These are phyloP conservation scores for Tylopilus sp. DNA, from an alignment of 1,284 basidiomycete genomes.

Conservation along the genomic window DNA sequence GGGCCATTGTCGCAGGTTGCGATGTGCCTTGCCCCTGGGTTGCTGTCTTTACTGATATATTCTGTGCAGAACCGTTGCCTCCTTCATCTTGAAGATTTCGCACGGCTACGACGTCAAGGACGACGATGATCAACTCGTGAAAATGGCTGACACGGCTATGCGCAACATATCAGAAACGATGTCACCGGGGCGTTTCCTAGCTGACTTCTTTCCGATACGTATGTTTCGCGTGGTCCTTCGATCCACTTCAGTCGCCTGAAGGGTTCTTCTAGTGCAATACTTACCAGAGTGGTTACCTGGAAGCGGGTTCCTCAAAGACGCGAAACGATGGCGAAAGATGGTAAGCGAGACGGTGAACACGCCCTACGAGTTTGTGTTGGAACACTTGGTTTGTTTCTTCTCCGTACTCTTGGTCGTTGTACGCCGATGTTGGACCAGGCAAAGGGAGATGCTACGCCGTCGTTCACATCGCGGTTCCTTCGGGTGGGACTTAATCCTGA, in stretches of 20 bases:
- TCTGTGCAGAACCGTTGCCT: slow-evolving; percentile 1
- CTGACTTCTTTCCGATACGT: slow-evolving; percentile 30
- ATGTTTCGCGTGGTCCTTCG: slow-evolving; percentile 3
- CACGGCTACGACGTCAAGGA: slow-evolving; percentile 24
- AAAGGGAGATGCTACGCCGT: neutral
- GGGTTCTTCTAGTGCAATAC: slow-evolving; percentile 29
- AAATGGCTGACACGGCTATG: slow-evolving; percentile 18
- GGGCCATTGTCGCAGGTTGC: slow-evolving; percentile 10
- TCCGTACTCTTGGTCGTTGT: neutral
- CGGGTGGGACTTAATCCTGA: slow-evolving; percentile 7
- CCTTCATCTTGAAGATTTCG: slow-evolving; percentile 16
- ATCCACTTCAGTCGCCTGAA: neutral
- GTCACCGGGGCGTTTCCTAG: slow-evolving; percentile 30
- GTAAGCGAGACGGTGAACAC: neutral
- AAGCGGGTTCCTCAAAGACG: neutral
- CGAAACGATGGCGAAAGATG: neutral
- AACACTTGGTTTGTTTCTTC: neutral
- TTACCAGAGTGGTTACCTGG: slow-evolving; percentile 31
- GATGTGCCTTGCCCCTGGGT: too few species aligned
- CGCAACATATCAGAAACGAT: slow-evolving; percentile 10
- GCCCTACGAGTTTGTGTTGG: slow-evolving; percentile 1
- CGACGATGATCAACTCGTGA: slow-evolving; percentile 23
- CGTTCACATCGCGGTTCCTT: neutral
- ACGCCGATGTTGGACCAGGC: neutral
- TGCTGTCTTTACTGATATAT: too few species aligned